Evolutionary conservation across 768 basidiomycete genomes (phyloP), one percentile per base, ranked within the genome.

Genomic region (Boletellus emodensis): DNA sequence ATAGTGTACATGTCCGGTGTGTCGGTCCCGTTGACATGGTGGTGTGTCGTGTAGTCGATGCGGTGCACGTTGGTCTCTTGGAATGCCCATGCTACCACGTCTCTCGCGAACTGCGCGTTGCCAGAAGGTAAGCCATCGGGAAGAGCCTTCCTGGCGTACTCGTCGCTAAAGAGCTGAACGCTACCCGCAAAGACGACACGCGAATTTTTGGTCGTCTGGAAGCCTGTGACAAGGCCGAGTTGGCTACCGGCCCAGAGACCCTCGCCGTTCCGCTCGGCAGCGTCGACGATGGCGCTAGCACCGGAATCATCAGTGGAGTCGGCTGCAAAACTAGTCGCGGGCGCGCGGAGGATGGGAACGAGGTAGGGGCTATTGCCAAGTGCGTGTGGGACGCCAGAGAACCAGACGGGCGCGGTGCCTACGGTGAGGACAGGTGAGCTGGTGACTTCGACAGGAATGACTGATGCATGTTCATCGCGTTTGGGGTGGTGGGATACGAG

Each of bases 41-140:
- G 85, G 62, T 96, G 94, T 18, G 81, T 79, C 7, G 80, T 80
- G 40, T 67, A 74, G 54, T 91, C 85, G 49, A 97, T 84, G 22
- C 90, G 84, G 43, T 95, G 74, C 2, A 90, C 88, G 12, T 83
- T 75, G 2, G 79, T 78, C 67, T 96, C 90, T 59, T 92, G 88
- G 84, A 98, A 95, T 0, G 86, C 81, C 95, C 95, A 99, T 6
- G 82, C 78, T 4, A 85, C 79, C 38, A 98, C 67, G 55, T 95
- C 92, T 43, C 75, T 71, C 3, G 75, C 79, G 53, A 96, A 86
- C 49, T 81, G 81, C 7, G 73, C 71, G 64, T 99, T 99, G 15
- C 88, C 90, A 2, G 86, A 82, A 46, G 77, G 72, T 17, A 75
- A 71, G 9, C 82, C 83, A 39, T 84, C 75, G 18, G 75, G 68